Percentiles rank a stretch among this genome's conserved stretches.
Conservation (phyloP, 1,284 basidiomycete species). For the Exobasidium cylindrosporum region DNA sequence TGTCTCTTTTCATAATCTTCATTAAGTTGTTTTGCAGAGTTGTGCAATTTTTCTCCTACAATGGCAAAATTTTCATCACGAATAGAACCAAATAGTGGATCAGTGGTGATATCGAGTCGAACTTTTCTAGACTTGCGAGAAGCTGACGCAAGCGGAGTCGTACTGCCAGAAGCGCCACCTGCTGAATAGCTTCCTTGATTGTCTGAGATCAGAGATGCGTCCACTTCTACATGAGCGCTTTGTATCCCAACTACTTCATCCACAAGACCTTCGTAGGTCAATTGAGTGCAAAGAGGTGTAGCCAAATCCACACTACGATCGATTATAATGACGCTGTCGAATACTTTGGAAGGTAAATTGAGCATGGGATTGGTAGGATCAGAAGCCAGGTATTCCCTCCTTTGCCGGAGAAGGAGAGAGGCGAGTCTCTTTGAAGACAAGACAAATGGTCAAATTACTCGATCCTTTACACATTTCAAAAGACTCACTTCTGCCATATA, state of each 20-base stretch:
- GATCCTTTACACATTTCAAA: too few species aligned
- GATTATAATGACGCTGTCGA: slow-evolving; percentile 84
- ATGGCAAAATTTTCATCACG: slow-evolving; percentile 89
- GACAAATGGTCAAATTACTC: too few species aligned
- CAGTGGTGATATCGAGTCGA: slow-evolving; percentile 70
- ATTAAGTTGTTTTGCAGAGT: slow-evolving; percentile 77
- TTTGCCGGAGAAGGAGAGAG: slow-evolving; percentile 68
- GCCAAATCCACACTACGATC: slow-evolving; percentile 94
- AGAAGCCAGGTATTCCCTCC: slow-evolving; percentile 56
- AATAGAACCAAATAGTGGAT: slow-evolving; percentile 79
- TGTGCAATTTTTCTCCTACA: slow-evolving; percentile 80
- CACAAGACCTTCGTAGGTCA: slow-evolving; percentile 95
- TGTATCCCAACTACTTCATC: slow-evolving; percentile 88
- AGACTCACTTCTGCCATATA: slow-evolving; percentile 65
- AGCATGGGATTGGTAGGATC: slow-evolving; percentile 46
- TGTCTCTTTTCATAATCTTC: slow-evolving; percentile 82
- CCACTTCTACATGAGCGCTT: slow-evolving; percentile 87
- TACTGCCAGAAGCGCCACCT: slow-evolving; percentile 20
- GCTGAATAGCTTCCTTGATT: not conserved
- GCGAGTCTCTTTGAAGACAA: slow-evolving; percentile 69
- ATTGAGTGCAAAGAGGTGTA: slow-evolving; percentile 88
- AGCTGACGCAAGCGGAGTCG: slow-evolving; percentile 32
- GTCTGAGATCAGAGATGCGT: slow-evolving; percentile 68
- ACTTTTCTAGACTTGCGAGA: slow-evolving; percentile 72
- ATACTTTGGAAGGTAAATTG: slow-evolving; percentile 50